These are phyloP conservation scores for Rubus idaeus DNA, from an alignment of 306 rosid species.

Conservation along the genomic window DNA sequence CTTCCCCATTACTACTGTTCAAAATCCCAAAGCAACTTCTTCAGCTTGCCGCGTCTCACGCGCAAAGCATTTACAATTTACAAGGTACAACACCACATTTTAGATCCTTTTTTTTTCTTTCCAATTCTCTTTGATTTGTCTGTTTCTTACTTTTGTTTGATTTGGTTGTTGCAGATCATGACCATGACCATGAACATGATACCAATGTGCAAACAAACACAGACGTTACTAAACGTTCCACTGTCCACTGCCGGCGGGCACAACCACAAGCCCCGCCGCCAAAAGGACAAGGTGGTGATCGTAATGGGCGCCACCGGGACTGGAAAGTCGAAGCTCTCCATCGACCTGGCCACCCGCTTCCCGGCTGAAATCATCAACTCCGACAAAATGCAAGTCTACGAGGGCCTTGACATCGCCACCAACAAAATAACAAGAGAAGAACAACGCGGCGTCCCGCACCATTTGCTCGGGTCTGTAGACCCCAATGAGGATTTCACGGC, in stretches of 20 bases:
- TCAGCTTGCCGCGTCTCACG: slow-evolving; percentile 18
- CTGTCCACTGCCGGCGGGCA: slow-evolving; percentile 23
- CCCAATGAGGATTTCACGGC: slow-evolving; percentile 61
- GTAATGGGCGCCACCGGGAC: slow-evolving; percentile 89
- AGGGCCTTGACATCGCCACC: slow-evolving; percentile 71
- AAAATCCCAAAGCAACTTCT: not conserved
- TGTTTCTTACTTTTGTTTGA: not conserved
- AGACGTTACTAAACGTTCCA: slow-evolving; percentile 41
- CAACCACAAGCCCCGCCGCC: slow-evolving; percentile 24
- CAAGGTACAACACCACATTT: not conserved
- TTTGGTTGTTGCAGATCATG: not conserved
- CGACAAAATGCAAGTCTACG: slow-evolving; percentile 81
- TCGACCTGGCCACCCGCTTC: slow-evolving; percentile 62
- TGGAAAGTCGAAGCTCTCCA: slow-evolving; percentile 76
- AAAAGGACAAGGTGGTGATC: slow-evolving; percentile 70
- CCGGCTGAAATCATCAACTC: slow-evolving; percentile 77
- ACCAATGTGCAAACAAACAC: slow-evolving; percentile 40
- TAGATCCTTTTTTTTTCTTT: not conserved
- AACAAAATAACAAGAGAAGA: slow-evolving; percentile 72
- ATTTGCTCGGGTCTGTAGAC: slow-evolving; percentile 56
- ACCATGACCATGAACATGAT: slow-evolving; percentile 9
- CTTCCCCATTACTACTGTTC: not conserved
- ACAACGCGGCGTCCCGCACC: slow-evolving; percentile 69
- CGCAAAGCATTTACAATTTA: not conserved
- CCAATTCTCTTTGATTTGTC: not conserved